These are phyloP conservation scores for Litsea cubeba DNA, from an alignment of 164 flowering plant species.

Conservation along the genomic window DNA sequence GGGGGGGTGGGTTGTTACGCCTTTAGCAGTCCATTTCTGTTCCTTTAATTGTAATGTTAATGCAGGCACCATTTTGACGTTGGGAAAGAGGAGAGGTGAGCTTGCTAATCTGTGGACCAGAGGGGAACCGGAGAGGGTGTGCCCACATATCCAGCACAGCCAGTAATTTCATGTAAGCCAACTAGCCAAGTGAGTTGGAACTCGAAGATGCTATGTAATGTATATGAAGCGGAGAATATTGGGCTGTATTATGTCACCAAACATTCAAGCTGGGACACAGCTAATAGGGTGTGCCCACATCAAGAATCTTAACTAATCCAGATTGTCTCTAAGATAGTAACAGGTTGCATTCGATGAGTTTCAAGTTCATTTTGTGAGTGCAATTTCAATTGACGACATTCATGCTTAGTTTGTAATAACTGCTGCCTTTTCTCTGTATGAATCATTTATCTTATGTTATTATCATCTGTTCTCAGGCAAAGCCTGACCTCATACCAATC, in stretches of 20 bases:
- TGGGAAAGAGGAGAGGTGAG: constrained; percentile 71
- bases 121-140: constrained; percentile 66
- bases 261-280: background rate
- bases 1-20: no score
- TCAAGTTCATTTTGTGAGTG: background rate
- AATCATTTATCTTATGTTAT: no score
- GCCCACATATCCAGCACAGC: constrained; percentile 59
- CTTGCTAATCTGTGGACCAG: constrained; percentile 52
- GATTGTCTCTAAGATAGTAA: background rate
- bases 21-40: background rate
- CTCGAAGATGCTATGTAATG: background rate
- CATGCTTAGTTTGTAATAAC: no score
- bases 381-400: no score
- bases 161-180: background rate
- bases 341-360: background rate
- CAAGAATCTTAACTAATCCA: background rate
- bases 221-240: background rate
- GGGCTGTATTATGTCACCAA: background rate
- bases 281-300: background rate
- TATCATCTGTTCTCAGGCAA: no score
- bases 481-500: no score
- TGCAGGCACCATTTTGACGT: constrained; percentile 57
- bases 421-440: no score
- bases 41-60: background rate
- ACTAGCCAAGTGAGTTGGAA: no score